These are phyloP conservation scores for Obelidium mucronatum DNA, from an alignment of 192 early-diverging fungal species.

Conservation along the genomic window DNA sequence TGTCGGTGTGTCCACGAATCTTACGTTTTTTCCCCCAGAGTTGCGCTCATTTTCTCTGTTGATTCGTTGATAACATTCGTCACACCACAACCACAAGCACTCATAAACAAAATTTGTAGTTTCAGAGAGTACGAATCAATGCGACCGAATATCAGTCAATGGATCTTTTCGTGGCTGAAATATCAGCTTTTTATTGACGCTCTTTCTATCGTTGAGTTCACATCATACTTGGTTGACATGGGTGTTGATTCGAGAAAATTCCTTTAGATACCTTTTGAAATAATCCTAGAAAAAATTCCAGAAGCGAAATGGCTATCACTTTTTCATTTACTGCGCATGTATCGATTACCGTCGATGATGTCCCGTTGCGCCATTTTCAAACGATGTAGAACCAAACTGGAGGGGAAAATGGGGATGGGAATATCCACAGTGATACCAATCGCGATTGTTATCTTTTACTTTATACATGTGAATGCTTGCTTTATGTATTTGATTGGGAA, in stretches of 20 bases:
- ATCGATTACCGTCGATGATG: background rate
- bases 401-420: background rate
- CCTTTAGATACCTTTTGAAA: constrained; percentile 3
- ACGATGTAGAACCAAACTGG: background rate
- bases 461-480: background rate
- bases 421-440: background rate
- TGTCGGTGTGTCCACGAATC: background rate
- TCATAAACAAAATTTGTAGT: background rate
- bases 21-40: background rate
- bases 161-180: background rate
- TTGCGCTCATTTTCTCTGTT: background rate
- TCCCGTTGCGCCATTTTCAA: background rate
- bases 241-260: too few relatives aligned
- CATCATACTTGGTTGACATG: too few relatives aligned
- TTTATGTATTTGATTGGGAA: background rate
- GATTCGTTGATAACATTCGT: background rate
- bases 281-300: background rate
- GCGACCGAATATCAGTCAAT: background rate
- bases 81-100: constrained; percentile 4
- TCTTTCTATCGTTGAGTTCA: background rate
- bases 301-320: background rate
- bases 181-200: background rate
- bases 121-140: constrained; percentile 17
- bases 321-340: background rate
- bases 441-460: background rate